phyloP scores from a whole-genome alignment of 768 basidiomycete genomes.

The Mycena capillaripes region DNA sequence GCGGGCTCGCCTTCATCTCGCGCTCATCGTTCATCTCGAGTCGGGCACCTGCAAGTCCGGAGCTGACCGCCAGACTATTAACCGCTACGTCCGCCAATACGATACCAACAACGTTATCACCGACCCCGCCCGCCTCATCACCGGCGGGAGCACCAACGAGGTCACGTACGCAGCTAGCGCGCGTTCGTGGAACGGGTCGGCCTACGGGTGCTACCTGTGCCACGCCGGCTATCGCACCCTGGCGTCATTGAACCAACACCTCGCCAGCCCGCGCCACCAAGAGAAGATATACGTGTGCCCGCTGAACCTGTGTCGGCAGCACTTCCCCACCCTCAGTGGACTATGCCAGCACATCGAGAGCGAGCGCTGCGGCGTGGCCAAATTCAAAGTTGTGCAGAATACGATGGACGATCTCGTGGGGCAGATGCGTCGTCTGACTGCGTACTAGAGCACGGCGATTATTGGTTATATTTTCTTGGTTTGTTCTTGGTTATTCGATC shows the following conservation, averaged over 20 bases:
- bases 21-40: too few relatives aligned
- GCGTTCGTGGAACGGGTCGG: constrained; percentile 59
- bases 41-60: constrained; percentile 57
- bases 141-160: too few relatives aligned
- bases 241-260: constrained; percentile 68
- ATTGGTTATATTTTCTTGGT: too few relatives aligned
- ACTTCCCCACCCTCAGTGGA: constrained; percentile 68
- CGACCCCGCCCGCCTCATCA: too few relatives aligned
- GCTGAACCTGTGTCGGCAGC: constrained; percentile 53
- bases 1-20: constrained; percentile 41
- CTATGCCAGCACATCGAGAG: constrained; percentile 78
- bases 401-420: constrained; percentile 53
- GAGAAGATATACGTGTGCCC: constrained; percentile 71
- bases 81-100: too few relatives aligned
- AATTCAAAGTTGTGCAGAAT: constrained; percentile 49
- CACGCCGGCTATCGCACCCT: constrained; percentile 57
- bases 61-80: too few relatives aligned
- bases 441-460: too few relatives aligned
- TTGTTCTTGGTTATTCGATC: too few relatives aligned
- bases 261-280: constrained; percentile 72
- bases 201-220: constrained; percentile 78
- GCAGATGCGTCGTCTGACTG: constrained; percentile 37
- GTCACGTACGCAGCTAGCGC: constrained; percentile 43
- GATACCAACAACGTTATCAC: too few relatives aligned
- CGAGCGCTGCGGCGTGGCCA: constrained; percentile 67